A percentile compares a stretch with the other conserved stretches of the same genome.
Evolutionary conservation across 2,329 filamentous ascomycete species (phyloP).

Genomic region (Aquanectria penicillioides): DNA sequence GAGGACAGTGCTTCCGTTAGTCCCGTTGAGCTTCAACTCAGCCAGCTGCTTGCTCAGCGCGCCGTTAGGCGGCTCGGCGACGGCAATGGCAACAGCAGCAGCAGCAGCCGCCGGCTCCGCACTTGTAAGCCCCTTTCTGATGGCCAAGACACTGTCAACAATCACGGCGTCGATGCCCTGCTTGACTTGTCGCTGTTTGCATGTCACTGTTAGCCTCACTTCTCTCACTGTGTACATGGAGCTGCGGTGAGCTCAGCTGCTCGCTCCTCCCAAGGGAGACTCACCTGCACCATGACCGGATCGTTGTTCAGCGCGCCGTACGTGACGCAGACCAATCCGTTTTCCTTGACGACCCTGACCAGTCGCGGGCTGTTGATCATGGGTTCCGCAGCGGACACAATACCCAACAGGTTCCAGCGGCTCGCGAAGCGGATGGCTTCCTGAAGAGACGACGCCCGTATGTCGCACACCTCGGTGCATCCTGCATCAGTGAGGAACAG

Average conservation of each 20-base stretch:
- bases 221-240: neutral
- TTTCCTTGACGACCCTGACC: constrained; percentile 93
- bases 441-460: constrained; percentile 89
- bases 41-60: constrained; percentile 34
- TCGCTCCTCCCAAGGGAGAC: constrained; percentile 47
- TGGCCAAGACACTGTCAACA: constrained; percentile 92
- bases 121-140: constrained; percentile 84
- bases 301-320: constrained; percentile 95
- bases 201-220: constrained; percentile 19
- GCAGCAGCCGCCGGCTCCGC: constrained; percentile 35
- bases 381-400: constrained; percentile 89
- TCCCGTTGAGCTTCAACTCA: constrained; percentile 34
- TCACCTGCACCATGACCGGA: constrained; percentile 83
- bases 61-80: constrained; percentile 24
- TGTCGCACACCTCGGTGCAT: constrained; percentile 82
- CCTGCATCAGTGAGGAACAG: constrained; percentile 94
- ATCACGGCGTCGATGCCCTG: constrained; percentile 98
- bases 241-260: too few relatives aligned
- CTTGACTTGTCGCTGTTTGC: constrained; percentile 84
- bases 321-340: constrained; percentile 91
- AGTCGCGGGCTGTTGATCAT: constrained; percentile 89
- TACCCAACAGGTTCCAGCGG: constrained; percentile 92
- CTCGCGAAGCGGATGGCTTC: constrained; percentile 95
- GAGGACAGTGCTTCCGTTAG: neutral
- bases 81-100: too few relatives aligned